Conservation (phyloP, 257 asterid species). For the Schizonepeta tenuifolia region DNA sequence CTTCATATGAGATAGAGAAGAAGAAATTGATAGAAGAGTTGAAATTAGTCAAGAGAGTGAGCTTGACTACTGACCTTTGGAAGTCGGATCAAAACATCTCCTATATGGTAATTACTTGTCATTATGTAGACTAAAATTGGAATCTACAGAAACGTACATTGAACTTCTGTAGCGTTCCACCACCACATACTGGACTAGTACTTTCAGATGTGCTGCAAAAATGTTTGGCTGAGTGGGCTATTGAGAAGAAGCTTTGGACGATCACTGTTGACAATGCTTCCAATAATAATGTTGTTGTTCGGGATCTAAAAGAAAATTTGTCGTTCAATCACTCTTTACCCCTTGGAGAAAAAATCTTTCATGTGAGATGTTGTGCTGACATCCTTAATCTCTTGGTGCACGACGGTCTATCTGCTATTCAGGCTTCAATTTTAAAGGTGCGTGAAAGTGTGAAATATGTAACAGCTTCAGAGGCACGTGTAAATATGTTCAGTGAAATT, state of each 20-base stretch:
- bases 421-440: too few relatives aligned
- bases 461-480: too few relatives aligned
- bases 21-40: background rate
- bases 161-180: background rate
- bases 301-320: background rate
- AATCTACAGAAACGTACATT: background rate
- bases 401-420: too few relatives aligned
- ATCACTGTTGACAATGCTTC: background rate
- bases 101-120: background rate
- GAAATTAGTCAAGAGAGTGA: background rate
- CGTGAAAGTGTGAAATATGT: too few relatives aligned
- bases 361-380: too few relatives aligned
- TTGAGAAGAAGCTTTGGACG: background rate
- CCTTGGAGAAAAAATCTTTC: too few relatives aligned
- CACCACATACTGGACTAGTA: background rate
- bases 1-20: background rate
- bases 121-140: background rate
- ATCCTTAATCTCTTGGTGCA: too few relatives aligned
- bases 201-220: background rate
- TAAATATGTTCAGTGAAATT: too few relatives aligned
- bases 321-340: background rate
- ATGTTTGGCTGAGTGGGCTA: background rate
- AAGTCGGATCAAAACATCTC: background rate
- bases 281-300: background rate
- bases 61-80: background rate